Base-by-base conservation (phyloP, 2,329 filamentous ascomycete genomes). In the Corniculantispora saksenae region DNA sequence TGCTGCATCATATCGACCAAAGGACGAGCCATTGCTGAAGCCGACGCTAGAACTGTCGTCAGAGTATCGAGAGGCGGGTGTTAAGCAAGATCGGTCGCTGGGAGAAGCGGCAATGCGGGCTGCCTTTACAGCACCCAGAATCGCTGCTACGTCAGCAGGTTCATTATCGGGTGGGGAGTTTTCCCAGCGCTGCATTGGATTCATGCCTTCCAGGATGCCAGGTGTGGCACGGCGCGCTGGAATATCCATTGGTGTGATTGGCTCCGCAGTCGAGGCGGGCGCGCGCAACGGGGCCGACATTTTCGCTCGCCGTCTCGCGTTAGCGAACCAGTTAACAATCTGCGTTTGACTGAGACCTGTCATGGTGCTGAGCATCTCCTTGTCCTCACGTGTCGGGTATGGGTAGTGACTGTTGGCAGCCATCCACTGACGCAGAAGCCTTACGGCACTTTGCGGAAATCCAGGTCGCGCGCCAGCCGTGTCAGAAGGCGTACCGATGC, bases 251-350 rank as follows among this genome's bases (percentile, higher is more conserved):
- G 85, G 68, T 9, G 38, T 63, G 1, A 66, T 56, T 21, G 59
- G 15, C 2, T 64, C 59, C 21, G 61, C 58, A 12, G 51, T 27
- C 38, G 35, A 51, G 68, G 87, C 84, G 0, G 91, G 89, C 7
- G 90, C 92, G n/a, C 82, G 61, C 29, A 63, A n/a, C 84, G 58
- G 84, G 85, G 69, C 86, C 81, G 50, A 85, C 64, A 89, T 87
- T 79, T 95, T 96, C 69, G 90, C 88, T 66, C 93, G 84, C 60
- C 93, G 86, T 29, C 93, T 87, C 61, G 92, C 91, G 75, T 96
- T 97, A 63, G 93, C 92, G 47, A 96, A 86, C 93, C 93, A 97
- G 73, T 95, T 96, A 6, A 88, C 86, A 66, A 97, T 92, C 73
- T 97, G 93, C 7, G 84, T 89, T 70, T 90, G 86, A 72, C 85